These are phyloP conservation scores for Apiospora pterosperma DNA, from an alignment of 2,329 filamentous ascomycete genomes.

Conservation along the genomic window DNA sequence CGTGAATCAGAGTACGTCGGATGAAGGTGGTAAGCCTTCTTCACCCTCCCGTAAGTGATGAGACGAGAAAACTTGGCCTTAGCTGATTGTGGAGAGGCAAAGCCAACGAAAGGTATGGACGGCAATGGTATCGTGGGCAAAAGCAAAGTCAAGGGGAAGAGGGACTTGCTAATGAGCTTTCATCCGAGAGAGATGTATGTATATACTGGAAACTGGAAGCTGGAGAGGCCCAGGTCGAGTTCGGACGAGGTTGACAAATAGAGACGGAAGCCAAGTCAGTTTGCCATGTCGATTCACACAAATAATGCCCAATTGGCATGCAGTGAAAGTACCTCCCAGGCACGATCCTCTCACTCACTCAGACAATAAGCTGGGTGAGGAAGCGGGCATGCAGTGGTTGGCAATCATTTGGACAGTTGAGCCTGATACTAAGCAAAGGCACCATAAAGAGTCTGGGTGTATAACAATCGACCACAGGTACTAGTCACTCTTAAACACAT, in stretches of 20 bases:
- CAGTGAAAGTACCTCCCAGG: no score
- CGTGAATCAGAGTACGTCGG: not conserved
- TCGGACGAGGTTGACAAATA: no score
- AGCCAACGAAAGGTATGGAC: no score
- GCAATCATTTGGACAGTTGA: not conserved
- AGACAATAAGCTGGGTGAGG: not conserved
- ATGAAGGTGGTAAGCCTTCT: no score
- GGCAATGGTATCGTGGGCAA: not conserved
- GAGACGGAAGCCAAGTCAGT: no score
- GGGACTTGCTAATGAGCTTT: no score
- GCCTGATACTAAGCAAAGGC: not conserved
- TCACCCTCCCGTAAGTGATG: no score
- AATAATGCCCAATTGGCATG: not conserved
- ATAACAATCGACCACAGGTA: not conserved
- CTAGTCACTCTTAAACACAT: not conserved
- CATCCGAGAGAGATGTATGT: no score
- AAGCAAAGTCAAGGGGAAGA: not conserved
- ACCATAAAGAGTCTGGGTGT: not conserved
- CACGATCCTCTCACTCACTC: not conserved
- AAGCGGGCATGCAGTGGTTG: not conserved
- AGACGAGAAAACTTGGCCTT: no score
- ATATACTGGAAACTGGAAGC: no score
- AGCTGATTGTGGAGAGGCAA: no score
- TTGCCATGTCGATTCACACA: not conserved
- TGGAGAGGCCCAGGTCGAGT: no score